These are phyloP conservation scores for Pneumocystis murina DNA, from an alignment of 1,139 yeast genomes.

Conservation along the genomic window DNA sequence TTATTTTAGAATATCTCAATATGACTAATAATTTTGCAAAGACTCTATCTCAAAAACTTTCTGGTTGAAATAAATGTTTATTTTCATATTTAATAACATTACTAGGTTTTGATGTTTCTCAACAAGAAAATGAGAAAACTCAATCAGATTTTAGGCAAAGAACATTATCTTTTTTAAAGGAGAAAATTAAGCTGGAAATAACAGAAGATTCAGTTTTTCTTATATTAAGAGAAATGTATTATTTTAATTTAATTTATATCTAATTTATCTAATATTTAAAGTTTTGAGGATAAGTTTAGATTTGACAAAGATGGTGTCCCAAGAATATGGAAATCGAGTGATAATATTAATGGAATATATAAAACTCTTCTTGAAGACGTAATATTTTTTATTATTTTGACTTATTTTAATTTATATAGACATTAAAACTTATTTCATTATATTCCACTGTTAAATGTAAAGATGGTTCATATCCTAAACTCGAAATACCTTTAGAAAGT, in stretches of 20 bases:
- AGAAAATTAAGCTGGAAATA: conserved; percentile 39
- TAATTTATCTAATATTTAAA: not conserved
- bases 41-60: not conserved
- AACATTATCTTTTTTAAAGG: conserved; percentile 54
- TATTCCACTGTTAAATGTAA: conserved; percentile 4
- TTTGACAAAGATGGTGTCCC: conserved; percentile 78
- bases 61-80: not conserved
- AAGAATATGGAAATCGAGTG: conserved; percentile 57
- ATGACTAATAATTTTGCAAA: not conserved
- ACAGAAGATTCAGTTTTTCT: conserved; percentile 24
- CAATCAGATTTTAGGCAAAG: conserved; percentile 33
- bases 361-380: conserved; percentile 45
- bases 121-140: conserved; percentile 31
- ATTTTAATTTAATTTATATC: not conserved
- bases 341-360: conserved; percentile 57
- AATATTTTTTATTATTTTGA: not conserved
- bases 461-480: conserved; percentile 33
- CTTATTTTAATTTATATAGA: conserved; percentile 2
- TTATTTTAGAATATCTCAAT: conserved; percentile 33
- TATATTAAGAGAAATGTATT: conserved; percentile 27
- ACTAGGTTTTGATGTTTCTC: conserved; percentile 35
- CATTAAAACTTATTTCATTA: conserved; percentile 7
- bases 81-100: conserved; percentile 20
- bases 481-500: conserved; percentile 25
- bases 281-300: conserved; percentile 66